These are phyloP conservation scores for Leucocoprinus sp. DNA, from an alignment of 768 basidiomycete genomes.

Conservation along the genomic window DNA sequence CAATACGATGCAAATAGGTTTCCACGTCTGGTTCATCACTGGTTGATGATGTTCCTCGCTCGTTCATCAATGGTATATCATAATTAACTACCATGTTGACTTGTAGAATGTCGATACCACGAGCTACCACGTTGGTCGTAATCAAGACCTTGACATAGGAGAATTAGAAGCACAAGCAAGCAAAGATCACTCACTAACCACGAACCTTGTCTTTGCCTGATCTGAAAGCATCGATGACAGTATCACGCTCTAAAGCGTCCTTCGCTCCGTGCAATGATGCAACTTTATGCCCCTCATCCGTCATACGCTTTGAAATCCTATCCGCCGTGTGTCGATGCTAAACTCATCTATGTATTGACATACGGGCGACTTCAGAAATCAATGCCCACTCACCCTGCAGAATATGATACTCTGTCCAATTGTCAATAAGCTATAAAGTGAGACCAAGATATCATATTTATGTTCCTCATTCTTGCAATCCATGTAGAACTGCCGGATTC, in stretches of 20 bases:
- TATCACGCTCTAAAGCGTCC: conserved; percentile 81
- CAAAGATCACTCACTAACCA: neutral
- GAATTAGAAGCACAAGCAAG: neutral
- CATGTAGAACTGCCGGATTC: conserved; percentile 95
- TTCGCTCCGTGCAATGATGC: conserved; percentile 94
- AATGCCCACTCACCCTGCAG: conserved; percentile 61
- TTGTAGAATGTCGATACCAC: conserved; percentile 97
- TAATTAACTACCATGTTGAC: conserved; percentile 99
- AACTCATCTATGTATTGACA: neutral
- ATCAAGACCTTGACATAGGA: conserved; percentile 64
- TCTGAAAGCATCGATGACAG: conserved; percentile 90
- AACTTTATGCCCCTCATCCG: conserved; percentile 89
- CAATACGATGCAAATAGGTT: conserved; percentile 97
- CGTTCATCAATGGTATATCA: conserved; percentile 82
- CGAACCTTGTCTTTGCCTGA: conserved; percentile 90
- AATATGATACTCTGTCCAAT: conserved; percentile 99
- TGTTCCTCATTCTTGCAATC: conserved; percentile 87
- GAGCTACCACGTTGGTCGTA: conserved; percentile 97
- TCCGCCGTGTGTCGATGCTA: conserved; percentile 91
- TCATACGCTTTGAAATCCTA: conserved; percentile 85
- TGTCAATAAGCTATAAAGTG: conserved; percentile 82
- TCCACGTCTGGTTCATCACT: conserved; percentile 74
- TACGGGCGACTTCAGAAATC: neutral
- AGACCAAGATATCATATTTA: conserved; percentile 93
- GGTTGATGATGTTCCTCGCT: conserved; percentile 54